A percentile compares a stretch with the other conserved stretches of the same genome.
These are phyloP conservation scores for Annona cherimola DNA, from an alignment of 164 flowering plant genomes.

Conservation along the genomic window DNA sequence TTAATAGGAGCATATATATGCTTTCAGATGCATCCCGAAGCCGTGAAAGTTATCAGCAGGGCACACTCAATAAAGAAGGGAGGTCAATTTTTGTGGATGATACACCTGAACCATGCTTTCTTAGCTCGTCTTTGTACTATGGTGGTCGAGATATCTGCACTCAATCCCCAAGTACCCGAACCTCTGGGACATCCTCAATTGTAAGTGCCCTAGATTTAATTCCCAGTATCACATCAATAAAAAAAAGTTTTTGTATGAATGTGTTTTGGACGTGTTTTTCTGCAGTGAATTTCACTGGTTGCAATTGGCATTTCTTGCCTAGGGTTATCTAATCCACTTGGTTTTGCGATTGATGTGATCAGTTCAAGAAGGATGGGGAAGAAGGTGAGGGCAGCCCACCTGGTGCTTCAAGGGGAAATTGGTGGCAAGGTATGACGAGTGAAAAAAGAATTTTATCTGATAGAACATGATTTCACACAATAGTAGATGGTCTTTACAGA, in stretches of 20 bases:
- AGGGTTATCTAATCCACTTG: not conserved
- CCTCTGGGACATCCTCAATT: conserved; percentile 29
- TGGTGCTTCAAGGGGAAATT: conserved; percentile 77
- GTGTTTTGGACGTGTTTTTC: not conserved
- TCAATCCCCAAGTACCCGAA: conserved; percentile 26
- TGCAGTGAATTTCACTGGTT: not conserved
- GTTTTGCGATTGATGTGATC: conserved; percentile 1
- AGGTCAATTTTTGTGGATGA: conserved; percentile 32
- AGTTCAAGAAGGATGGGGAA: conserved; percentile 56
- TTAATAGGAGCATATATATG: not conserved
- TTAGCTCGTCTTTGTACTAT: conserved; percentile 75
- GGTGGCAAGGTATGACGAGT: conserved; percentile 24
- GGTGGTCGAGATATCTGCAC: conserved; percentile 76
- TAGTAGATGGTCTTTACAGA: not conserved
- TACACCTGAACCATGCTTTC: conserved; percentile 47
- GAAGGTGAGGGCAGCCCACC: conserved; percentile 46
- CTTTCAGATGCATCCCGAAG: conserved; percentile 13
- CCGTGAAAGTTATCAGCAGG: conserved; percentile 17
- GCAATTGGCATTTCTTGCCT: not conserved
- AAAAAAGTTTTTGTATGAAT: not conserved
- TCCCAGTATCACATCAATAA: not conserved
- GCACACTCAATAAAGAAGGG: conserved; percentile 25
- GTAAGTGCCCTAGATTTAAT: conserved; percentile 35
- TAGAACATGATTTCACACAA: not conserved
- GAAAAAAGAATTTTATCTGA: not conserved